Base-by-base conservation (phyloP, 2,329 filamentous ascomycete species). In the Tetracladium maxilliforme region DNA sequence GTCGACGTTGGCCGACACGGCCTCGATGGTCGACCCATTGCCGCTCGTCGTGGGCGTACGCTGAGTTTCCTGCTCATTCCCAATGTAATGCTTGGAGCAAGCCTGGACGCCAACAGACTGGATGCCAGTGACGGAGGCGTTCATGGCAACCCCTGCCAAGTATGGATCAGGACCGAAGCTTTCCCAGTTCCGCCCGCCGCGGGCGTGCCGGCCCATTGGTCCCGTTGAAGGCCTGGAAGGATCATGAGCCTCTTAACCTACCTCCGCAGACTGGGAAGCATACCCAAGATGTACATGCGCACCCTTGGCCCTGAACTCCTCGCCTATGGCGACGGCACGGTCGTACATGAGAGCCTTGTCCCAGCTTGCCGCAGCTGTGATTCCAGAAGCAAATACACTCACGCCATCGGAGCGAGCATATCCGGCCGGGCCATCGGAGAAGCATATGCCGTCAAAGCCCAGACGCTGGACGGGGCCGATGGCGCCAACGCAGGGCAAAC, bases 351-450 rank as follows among this genome's bases (percentile, higher is more conserved):
- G 56, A 13, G 61, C 50, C 25, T 68, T 66, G 41, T 79, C 73
- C 66, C 74, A 87, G 3, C 77, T 79, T 1, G 77, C 74, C 6
- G 74, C 80, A 8, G 73, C 63, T 28, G 73, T 80, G 32, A 80
- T 57, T 24, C 76, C 79, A 2, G 76, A 69, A 1, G 78, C 66
- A 44, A 83, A 84, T 1, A 69, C 73, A 24, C 71, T 74, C 63
- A n/a, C n/a, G n/a, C n/a, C n/a, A n/a, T n/a, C n/a, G n/a, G n/a
- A n/a, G 56, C 49, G 21, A 14, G 27, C 27, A 1, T 33, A 15
- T 19, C 28, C 32, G 5, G 27, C 19, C n/a, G 34, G 35, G 1
- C 35, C 35, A 27, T 38, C 35, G 10, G 10, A 21, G 10, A 26
- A 13, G 26, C 35, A 36, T 9, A 38, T 20, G 6, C 35, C 35